A percentile compares a stretch with the other conserved stretches of the same genome.
These are phyloP conservation scores for Phytophthora pistaciae DNA, from an alignment of 352 stramenopile species.

Conservation along the genomic window DNA sequence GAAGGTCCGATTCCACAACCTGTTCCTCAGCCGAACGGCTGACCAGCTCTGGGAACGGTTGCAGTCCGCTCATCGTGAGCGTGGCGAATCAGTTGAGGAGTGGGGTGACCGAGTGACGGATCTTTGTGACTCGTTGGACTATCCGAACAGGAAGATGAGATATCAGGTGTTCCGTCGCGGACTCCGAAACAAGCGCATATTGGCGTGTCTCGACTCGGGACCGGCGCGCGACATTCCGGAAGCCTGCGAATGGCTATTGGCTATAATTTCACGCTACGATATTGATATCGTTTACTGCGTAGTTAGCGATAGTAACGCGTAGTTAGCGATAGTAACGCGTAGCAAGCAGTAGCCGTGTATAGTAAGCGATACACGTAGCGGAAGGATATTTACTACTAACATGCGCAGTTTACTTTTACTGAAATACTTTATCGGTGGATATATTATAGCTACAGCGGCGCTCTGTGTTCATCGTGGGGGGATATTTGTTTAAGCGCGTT, in stretches of 20 bases:
- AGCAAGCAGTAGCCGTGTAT: too few relatives aligned
- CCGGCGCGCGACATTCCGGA: background rate
- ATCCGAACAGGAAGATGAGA: background rate
- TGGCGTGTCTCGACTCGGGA: background rate
- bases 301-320: too few relatives aligned
- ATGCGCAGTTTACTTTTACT: too few relatives aligned
- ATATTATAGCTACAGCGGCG: too few relatives aligned
- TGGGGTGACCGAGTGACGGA: slow-evolving; percentile 4
- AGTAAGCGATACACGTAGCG: too few relatives aligned
- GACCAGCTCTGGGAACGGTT: background rate
- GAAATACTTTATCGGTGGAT: too few relatives aligned
- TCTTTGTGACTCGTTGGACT: slow-evolving; percentile 4
- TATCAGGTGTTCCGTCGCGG: background rate
- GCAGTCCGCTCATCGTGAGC: background rate
- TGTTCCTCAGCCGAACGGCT: background rate
- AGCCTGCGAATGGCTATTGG: slow-evolving; percentile 11
- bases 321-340: too few relatives aligned
- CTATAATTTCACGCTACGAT: too few relatives aligned
- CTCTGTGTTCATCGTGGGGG: too few relatives aligned
- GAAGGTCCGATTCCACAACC: background rate
- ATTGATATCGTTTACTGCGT: too few relatives aligned
- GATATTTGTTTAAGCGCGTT: too few relatives aligned
- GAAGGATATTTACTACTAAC: too few relatives aligned
- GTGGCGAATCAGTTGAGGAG: background rate
- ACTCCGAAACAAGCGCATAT: slow-evolving; percentile 2